Base-by-base conservation (phyloP, 345 rosid species). In the Odontarrhena argentea region DNA sequence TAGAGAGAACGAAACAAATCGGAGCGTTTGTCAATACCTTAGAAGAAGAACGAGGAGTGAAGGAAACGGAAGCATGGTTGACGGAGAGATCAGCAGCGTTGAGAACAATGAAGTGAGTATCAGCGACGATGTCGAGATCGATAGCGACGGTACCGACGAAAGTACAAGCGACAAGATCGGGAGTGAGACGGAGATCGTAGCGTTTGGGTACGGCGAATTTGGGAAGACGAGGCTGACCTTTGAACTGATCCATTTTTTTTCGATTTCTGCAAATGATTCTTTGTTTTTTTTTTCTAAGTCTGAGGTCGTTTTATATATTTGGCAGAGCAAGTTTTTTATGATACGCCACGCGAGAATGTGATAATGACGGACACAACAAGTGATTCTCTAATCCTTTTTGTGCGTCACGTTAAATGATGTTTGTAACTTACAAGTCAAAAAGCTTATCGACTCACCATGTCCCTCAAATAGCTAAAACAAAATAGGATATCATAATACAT, bases 61-160 rank as follows among this genome's bases (percentile, higher is more conserved):
- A 88, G 67, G 83, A 77, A 34, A 91, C 84, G 37, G 86, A 75
- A 9, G 68, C 75, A n/a, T 68, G 14, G 52, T 65, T 38, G 81
- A 94, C 50, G 46, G 85, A 50, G 63, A 94, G 88, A n/a, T 94
- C 97, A 59, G 96, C 96, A 3, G 96, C 96, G 77, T 94, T 94
- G 34, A 94, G 91, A 78, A 94, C 97, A 70, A 94, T 75, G 86
- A 78, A 88, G 43, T 74, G 70, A 65, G 97, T 91, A 36, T 41
- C 68, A 7, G 77, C 68, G 59, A 87, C 82, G 58, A 94, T 59
- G 55, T 85, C 87, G 38, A 94, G 49, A 69, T 80, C 84, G 72
- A 90, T 54, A 8, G 85, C 15, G 50, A 87, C 87, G 43, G 78
- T 63, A 54, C 97, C 99, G 43, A 77, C 22, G 84, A 91, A 91